Evolutionary conservation across 2,329 filamentous ascomycete species (phyloP).

Genomic region (Cercospora zeina): DNA sequence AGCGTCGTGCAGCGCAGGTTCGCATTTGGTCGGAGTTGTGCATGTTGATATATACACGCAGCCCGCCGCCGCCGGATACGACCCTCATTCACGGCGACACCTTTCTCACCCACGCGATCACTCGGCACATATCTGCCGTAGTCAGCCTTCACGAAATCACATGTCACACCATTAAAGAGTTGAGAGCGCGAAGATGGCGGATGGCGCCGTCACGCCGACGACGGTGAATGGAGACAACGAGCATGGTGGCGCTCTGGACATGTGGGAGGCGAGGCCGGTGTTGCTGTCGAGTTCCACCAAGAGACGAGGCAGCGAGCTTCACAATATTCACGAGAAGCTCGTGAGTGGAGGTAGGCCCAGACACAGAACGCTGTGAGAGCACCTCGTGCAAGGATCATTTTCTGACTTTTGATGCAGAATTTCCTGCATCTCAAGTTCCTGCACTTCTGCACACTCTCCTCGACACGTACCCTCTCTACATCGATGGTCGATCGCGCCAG

Average conservation of each 20-base stretch:
- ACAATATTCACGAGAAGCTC: conserved; percentile 47
- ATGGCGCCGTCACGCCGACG: conserved; percentile 9
- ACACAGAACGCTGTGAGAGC: conserved; percentile 5
- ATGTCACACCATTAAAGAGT: conserved; percentile 12
- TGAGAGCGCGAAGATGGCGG: conserved; percentile 19
- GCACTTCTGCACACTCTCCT: conserved; percentile 68
- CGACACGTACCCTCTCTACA: conserved; percentile 81
- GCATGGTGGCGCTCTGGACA: conserved; percentile 24
- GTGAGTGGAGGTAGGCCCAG: conserved; percentile 45
- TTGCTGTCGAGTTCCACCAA: conserved; percentile 53
- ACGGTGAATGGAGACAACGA: not conserved
- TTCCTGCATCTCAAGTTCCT: conserved; percentile 31
- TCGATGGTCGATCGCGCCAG: conserved; percentile 78
- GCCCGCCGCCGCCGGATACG: not conserved
- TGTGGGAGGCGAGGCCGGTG: conserved; percentile 39
- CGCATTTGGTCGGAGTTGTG: not conserved
- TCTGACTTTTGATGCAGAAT: conserved; percentile 26
- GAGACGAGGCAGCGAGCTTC: conserved; percentile 48
- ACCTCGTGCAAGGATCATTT: conserved; percentile 6
- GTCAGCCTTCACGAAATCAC: conserved; percentile 3
- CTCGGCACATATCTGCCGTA: not conserved
- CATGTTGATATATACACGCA: not conserved
- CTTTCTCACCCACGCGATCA: not conserved
- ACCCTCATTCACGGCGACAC: not conserved
- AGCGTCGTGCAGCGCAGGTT: conserved; percentile 14